Evolutionary conservation across 1,139 yeast species (phyloP).

Genomic region (Candida sp.): DNA sequence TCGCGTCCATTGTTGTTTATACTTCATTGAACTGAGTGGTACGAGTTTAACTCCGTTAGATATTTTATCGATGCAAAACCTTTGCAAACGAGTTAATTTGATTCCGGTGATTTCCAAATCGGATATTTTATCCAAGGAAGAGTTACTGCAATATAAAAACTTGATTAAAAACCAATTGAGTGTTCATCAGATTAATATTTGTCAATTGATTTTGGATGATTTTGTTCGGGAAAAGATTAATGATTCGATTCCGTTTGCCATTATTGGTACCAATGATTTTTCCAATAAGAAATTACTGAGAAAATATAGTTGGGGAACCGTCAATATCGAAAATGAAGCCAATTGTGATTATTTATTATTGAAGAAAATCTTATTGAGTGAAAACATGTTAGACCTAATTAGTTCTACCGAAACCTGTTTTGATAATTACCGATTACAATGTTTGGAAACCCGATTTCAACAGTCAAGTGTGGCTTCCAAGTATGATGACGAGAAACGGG

Average conservation of each 20-base stretch:
- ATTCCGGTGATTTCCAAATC: conserved; percentile 78
- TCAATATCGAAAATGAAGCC: conserved; percentile 61
- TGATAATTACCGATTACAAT: conserved; percentile 47
- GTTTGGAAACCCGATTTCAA: conserved; percentile 29
- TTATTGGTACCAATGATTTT: conserved; percentile 50
- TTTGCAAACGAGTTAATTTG: conserved; percentile 63
- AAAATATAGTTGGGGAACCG: conserved; percentile 69
- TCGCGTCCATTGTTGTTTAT: conserved; percentile 75
- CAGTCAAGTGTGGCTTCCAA: conserved; percentile 3
- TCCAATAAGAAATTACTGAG: conserved; percentile 49
- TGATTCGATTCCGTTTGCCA: conserved; percentile 52
- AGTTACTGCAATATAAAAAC: conserved; percentile 39
- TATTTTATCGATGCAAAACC: conserved; percentile 63
- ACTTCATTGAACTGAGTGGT: conserved; percentile 60
- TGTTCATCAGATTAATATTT: conserved; percentile 50
- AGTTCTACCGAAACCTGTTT: conserved; percentile 54
- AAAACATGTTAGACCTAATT: conserved; percentile 59
- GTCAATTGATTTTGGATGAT: conserved; percentile 49
- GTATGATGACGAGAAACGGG: not conserved
- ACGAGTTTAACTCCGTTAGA: conserved; percentile 57
- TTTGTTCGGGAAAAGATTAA: conserved; percentile 27
- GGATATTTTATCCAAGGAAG: conserved; percentile 55
- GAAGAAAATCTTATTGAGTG: conserved; percentile 47
- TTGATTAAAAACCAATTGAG: conserved; percentile 41
- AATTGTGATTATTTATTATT: conserved; percentile 66